Base-by-base conservation (phyloP, 148 eudicot genomes). In the Dianthus caryophyllus region DNA sequence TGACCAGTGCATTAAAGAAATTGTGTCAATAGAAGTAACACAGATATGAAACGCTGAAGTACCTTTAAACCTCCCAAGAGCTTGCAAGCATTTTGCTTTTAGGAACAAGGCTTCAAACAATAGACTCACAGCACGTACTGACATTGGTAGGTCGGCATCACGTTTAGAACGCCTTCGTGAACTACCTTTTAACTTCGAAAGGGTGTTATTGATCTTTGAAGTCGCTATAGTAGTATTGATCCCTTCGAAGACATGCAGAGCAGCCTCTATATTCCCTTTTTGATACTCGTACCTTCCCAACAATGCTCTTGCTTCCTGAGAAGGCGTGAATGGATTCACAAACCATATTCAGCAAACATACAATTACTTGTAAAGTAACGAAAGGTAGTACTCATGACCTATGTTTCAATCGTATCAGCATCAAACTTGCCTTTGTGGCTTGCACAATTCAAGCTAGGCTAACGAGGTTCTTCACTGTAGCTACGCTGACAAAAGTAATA, bases 301-400 rank as follows among this genome's bases (percentile, higher is more conserved):
- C 72, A 94, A 66, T 15, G 98, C 98, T 72, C 98, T 94, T 50
- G 97, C 98, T 83, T 88, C 98, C 98, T 94, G 83, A 26, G 70
- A 68, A n/a, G 71, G 61, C 48, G 9, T 20, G 49, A 26, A 51
- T 24, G 47, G 33, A 47, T 64, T 38, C 65, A 46, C 48, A 39
- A 20, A 50, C 30, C 7, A 64, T 36, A 55, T 41, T 27, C 52
- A 68, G 53, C 65, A 26, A 44, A 54, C 65, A 63, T 44, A 61
- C 25, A 62, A 46, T 27, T 27, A 53, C 47, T 30, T 48, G 64
- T n/a, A 13, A 27, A 58, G 44, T 14, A 18, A 31, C 15, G 47
- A 53, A 9, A 41, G 18, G 11, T 43, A 18, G 22, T 27, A 50
- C 38, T 38, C 3, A 33, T 33, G 38, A 33, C 38, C 7, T 33